Evolutionary conservation across 1,139 yeast genomes (phyloP), one percentile per base, ranked within the genome.

Genomic region (Blastobotrys persicus): DNA sequence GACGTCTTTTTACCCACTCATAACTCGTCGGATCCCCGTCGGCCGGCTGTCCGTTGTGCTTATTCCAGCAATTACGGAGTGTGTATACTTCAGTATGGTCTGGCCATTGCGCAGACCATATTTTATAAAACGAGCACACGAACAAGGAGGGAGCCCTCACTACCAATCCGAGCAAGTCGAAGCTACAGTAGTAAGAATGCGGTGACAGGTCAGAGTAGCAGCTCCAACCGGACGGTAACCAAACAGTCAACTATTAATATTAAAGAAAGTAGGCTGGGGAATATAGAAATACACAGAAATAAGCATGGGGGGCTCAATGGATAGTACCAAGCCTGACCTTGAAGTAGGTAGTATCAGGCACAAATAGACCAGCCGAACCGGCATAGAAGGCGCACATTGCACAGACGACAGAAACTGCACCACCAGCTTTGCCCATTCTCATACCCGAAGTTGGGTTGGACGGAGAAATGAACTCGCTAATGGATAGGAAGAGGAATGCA

Each of bases 381-480:
- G 50, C 45, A 26, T 50, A 50, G 40, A 47, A 87, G 13, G 92
- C 91, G 45, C 78, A 65, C 59, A 85, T 78, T 2, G 95, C 86
- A 33, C 88, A 80, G 19, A 85, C 65, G 7, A 86, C 63, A 38
- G 95, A 95, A 52, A 85, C 68, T 2, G 81, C 82, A 58, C 96
- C 96, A 38, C 81, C 95, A 17, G 89, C 92, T 59, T 73, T 80
- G 52, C 76, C 67, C 43, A 70, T 63, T 34, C 74, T 66, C 58
- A 60, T 81, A 20, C 84, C 79, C 56, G 84, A 75, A 0, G 86
- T 74, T 60, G 75, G 70, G 51, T 81, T 80, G 6, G 33, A 19
- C 3, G 53, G 34, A 4, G 42, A 26, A 9, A 53, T 69, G 50
- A 80, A 71, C 55, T 83, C 80, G 26, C 85, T 81, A 58, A 83